Evolutionary conservation across 305 asterid genomes (phyloP), one percentile per base, ranked within the genome.

Genomic region (Nicotiana rustica): DNA sequence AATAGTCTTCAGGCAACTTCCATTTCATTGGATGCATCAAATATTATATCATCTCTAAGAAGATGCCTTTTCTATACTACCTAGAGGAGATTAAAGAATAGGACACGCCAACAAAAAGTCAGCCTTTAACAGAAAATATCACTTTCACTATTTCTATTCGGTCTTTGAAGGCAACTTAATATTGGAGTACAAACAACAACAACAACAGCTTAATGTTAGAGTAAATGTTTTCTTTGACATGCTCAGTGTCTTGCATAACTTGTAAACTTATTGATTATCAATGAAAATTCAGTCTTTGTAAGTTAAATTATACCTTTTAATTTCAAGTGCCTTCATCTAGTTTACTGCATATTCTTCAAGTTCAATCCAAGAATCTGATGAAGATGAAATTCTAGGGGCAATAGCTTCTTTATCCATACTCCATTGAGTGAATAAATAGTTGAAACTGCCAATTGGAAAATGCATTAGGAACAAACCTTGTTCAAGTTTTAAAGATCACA

Each of bases 51-150:
- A 25, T 25, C 25, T 25, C 25, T 25, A 25, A 25, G 25, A 25
- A 25, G 25, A 25, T 25, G 25, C 25, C 25, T 25, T 25, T 25
- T 25, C 25, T 25, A 25, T 25, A 25, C 25, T 73, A 25, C 44
- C 13, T 14, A 21, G 79, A 49, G 41, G 80, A 75, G 17, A 75
- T 55, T 75, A 55, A 75, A 75, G 49, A 52, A 4, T 29, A 52
- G 10, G 29, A 29, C 47, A 10, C 29, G 29, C 59, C n/a, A 55
- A 55, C 59, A 33, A 33, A 70, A 29, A 29, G 31, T 1, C 31
- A 29, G 31, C 31, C 31, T 29, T 29, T 29, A 29, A 35, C 59
- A 70, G 78, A 19, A 69, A n/a, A 38, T 10, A 69, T 38, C 17
- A 68, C 4, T 1, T 17, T 15, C n/a, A 38, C 77, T 69, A 17